These are phyloP conservation scores for Phyllosticta citrichinensis DNA, from an alignment of 2,329 filamentous ascomycete genomes.

Conservation along the genomic window DNA sequence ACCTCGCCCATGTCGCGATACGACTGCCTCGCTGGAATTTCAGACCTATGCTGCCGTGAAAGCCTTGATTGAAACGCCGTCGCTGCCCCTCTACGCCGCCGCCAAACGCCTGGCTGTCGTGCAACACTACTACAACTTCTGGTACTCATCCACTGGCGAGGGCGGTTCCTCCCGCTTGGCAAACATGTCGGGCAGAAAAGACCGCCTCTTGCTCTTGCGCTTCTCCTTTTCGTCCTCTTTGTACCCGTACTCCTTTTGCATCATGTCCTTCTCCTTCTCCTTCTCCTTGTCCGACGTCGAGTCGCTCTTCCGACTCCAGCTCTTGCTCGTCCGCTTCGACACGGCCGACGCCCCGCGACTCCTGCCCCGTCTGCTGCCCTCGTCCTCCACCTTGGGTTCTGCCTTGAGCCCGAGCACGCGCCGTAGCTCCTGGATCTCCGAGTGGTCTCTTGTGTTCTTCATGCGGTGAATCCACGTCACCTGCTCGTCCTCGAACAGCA, in stretches of 20 bases:
- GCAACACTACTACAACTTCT: background rate
- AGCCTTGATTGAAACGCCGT: background rate
- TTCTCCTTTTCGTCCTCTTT: slow-evolving; percentile 1
- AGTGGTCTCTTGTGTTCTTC: slow-evolving; percentile 68
- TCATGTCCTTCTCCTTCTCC: background rate
- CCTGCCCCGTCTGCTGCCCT: slow-evolving; percentile 2
- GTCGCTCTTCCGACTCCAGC: slow-evolving; percentile 17
- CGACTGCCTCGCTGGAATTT: background rate
- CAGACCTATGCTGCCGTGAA: background rate
- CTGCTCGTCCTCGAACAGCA: slow-evolving; percentile 61
- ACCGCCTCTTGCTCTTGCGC: slow-evolving; percentile 7
- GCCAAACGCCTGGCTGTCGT: background rate
- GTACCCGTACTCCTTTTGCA: background rate
- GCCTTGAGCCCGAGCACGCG: slow-evolving; percentile 45
- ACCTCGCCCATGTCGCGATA: too few relatives aligned
- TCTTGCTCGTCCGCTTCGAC: slow-evolving; percentile 12
- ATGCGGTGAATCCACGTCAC: slow-evolving; percentile 77
- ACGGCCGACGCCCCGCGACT: slow-evolving; percentile 21
- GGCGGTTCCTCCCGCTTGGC: background rate
- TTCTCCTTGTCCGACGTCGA: slow-evolving; percentile 13
- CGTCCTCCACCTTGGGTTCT: slow-evolving; percentile 9
- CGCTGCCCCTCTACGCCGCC: background rate
- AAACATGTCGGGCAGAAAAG: background rate
- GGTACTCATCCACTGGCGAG: background rate
- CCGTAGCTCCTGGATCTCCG: slow-evolving; percentile 58